Base-by-base conservation (phyloP, 2,329 filamentous ascomycete genomes). In the Phyllachora maydis region DNA sequence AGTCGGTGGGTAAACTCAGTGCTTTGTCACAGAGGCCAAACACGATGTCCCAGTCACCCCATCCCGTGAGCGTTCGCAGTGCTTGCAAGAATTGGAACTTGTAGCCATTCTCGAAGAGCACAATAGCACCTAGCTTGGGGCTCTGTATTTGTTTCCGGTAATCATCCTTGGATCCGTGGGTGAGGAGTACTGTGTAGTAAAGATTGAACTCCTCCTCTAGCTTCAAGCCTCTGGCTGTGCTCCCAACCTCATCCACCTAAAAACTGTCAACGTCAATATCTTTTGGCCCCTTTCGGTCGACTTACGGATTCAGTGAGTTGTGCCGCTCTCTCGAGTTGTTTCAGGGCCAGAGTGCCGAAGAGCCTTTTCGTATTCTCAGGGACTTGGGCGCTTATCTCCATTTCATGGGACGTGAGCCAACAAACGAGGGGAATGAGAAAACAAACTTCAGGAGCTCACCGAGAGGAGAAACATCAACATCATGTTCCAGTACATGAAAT, bases 401-500 rank as follows among this genome's bases (percentile, higher is more conserved):
- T n/a, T n/a, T n/a, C n/a, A n/a, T n/a, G n/a, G n/a, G n/a, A n/a
- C n/a, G n/a, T n/a, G n/a, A n/a, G n/a, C n/a, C n/a, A n/a, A n/a
- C n/a, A n/a, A n/a, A n/a, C n/a, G n/a, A n/a, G n/a, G n/a, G n/a
- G n/a, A n/a, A n/a, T n/a, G n/a, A n/a, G n/a, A n/a, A n/a, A n/a
- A n/a, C n/a, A n/a, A n/a, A n/a, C n/a, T n/a, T 5, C 6, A 8
- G 8, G 38, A 23, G 21, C 54, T 35, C 38, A 65, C 60, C 25
- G 62, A 54, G 25, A 65, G 48, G 16, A 65, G 35, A 29, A 59
- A 55, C 0, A 59, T 65, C 10, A 60, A 46, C 11, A 52, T 43
- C 31, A 66, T 64, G 30, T 59, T 65, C 50, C 54, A 61, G 29
- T 64, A 65, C 38, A 63, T 45, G 26, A 54, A 57, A 3, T 43